Evolutionary conservation across 768 basidiomycete genomes (phyloP), one percentile per base, ranked within the genome.

Genomic region (Tylopilus balloui): DNA sequence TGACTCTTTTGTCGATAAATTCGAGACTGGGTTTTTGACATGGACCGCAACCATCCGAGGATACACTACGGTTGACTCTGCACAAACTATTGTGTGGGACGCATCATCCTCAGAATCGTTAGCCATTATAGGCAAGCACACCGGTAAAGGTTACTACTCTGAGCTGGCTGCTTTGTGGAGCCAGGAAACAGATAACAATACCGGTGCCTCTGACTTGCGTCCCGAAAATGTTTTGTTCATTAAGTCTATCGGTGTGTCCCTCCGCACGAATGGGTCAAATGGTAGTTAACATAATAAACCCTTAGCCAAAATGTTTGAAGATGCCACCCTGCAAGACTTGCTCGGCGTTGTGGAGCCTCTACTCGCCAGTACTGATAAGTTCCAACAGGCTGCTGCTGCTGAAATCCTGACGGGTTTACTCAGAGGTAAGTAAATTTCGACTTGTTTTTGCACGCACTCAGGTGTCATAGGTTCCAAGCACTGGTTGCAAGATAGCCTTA

Each of bases 361-460:
- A 24, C 69, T 89, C 34, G 70, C 67, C 28, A 86, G 86, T 42
- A 47, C 75, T 15, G 87, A 92, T 59, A 86, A 88, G 51, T 92
- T 85, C 72, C 90, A 91, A 68, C 92, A 92, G 62, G 78, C 91
- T 21, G 88, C 88, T 24, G 83, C 84, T 21, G 83, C 81, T 44
- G 86, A 86, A 67, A 67, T 92, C 27, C 63, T 93, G 23, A 74
- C 79, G 29, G 92, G 92, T 19, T 59, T 92, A 41, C 68, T 89
- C 47, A 78, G 92, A 53, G 92, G 87, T 85, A 61, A 45, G 71
- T 48, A 9, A 14, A 36, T 38, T 19, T 29, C 29, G 39, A 29
- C 10, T 27, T n/a, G n/a, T n/a, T 37, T 32, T 40, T 31, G 24
- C 47, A 35, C 34, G 45, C 37, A 35, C 46, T 63, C 29, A 48